A percentile compares a stretch with the other conserved stretches of the same genome.
Conservation (phyloP, 2,329 filamentous ascomycete genomes). For the Fusarium pseudonygamai region DNA sequence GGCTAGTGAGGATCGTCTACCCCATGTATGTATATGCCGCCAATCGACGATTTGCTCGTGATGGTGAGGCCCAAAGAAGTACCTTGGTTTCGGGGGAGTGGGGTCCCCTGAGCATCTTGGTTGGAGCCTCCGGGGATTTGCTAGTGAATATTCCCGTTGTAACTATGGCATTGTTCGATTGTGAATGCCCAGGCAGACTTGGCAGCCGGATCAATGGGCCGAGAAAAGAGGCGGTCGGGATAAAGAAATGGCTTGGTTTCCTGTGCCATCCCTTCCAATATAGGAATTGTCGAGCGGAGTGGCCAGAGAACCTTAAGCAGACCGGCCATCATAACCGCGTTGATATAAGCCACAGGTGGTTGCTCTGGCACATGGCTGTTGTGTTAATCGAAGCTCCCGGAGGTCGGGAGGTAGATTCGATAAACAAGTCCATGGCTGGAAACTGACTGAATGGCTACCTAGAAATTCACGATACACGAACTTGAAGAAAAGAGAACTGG, state of each 20-base stretch:
- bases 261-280: slow-evolving; percentile 13
- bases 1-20: slow-evolving; percentile 35
- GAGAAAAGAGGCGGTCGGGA: slow-evolving; percentile 32
- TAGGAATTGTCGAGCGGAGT: slow-evolving; percentile 23
- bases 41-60: slow-evolving; percentile 41
- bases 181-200: slow-evolving; percentile 34
- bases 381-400: slow-evolving; percentile 16
- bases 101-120: slow-evolving; percentile 16
- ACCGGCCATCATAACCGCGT: slow-evolving; percentile 1
- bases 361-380: slow-evolving; percentile 21
- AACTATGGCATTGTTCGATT: slow-evolving; percentile 14
- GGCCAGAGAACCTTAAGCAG: slow-evolving; percentile 13
- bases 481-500: background rate
- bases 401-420: background rate
- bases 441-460: background rate
- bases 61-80: slow-evolving; percentile 12
- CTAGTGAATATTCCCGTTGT: slow-evolving; percentile 31
- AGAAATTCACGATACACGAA: slow-evolving; percentile 6
- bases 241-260: slow-evolving; percentile 7
- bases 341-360: slow-evolving; percentile 26
- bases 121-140: slow-evolving; percentile 22
- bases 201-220: slow-evolving; percentile 39
- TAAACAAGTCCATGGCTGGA: slow-evolving; percentile 12
- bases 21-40: slow-evolving; percentile 27
- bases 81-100: slow-evolving; percentile 36